phyloP scores from a whole-genome alignment of 2,329 filamentous ascomycete genomes.

The Aureobasidium lini region DNA sequence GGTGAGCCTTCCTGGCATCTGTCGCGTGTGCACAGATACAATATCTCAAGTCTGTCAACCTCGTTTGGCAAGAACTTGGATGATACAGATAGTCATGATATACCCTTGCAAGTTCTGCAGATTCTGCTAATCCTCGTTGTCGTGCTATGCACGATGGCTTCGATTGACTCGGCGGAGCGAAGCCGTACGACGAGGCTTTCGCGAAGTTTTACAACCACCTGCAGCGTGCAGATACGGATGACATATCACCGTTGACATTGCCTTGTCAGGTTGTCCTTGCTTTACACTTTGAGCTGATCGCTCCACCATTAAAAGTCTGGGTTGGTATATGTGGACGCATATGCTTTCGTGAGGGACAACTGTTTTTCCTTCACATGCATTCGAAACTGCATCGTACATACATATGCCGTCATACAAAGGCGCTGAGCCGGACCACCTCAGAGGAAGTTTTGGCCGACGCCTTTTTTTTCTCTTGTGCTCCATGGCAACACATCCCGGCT shows the following conservation, averaged over 20 bases:
- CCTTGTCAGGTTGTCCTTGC: slow-evolving; percentile 9
- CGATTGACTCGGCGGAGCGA: slow-evolving; percentile 10
- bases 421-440: not conserved
- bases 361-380: slow-evolving; percentile 6
- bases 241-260: slow-evolving; percentile 10
- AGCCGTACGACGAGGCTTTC: slow-evolving; percentile 4
- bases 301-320: not conserved
- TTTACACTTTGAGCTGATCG: slow-evolving; percentile 8
- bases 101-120: slow-evolving; percentile 6
- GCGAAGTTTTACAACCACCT: not conserved
- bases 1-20: not conserved
- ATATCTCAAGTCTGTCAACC: not conserved
- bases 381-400: not conserved
- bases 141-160: slow-evolving; percentile 6
- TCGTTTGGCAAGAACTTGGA: not conserved
- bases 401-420: slow-evolving; percentile 11
- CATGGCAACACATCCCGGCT: not conserved
- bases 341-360: not conserved
- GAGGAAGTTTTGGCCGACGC: slow-evolving; percentile 3
- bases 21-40: slow-evolving; percentile 3
- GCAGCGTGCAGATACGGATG: slow-evolving; percentile 8
- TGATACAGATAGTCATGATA: not conserved
- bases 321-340: not conserved
- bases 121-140: not conserved
- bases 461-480: not conserved